A percentile compares a stretch with the other conserved stretches of the same genome.
Evolutionary conservation across 495 filamentous ascomycete genomes (phyloP).

Genomic region (Entonaema liquescens): DNA sequence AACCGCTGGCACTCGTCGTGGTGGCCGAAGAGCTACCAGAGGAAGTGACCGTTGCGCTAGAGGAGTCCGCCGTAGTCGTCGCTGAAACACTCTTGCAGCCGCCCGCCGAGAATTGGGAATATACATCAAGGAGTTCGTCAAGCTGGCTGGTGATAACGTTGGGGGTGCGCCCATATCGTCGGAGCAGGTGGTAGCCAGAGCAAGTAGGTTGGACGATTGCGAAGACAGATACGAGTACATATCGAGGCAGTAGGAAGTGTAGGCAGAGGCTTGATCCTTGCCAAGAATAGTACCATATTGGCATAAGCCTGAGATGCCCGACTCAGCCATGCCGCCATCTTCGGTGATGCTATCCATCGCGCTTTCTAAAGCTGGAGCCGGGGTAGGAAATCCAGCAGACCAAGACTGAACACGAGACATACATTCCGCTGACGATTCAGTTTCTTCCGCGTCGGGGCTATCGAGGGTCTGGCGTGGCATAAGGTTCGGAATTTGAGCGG

Average conservation of each 20-base stretch:
- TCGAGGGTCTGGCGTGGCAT: conserved; percentile 17
- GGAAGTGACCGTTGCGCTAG: not conserved
- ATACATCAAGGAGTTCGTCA: conserved; percentile 15
- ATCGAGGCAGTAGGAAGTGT: conserved; percentile 20
- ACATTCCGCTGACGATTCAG: conserved; percentile 24
- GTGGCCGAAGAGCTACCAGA: not conserved
- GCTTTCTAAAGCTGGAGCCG: conserved; percentile 9
- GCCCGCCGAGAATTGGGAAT: conserved; percentile 35
- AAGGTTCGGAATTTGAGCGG: conserved; percentile 15
- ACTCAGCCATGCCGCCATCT: not conserved
- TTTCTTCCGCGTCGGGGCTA: not conserved
- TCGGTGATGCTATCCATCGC: not conserved
- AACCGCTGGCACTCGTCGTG: not conserved
- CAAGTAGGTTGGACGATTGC: conserved; percentile 24
- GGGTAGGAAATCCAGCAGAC: conserved; percentile 15
- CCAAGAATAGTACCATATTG: not conserved
- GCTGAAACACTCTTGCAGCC: conserved; percentile 6
- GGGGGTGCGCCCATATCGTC: conserved; percentile 14
- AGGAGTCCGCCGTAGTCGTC: not conserved
- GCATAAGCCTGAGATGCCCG: conserved; percentile 19
- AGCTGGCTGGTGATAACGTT: conserved; percentile 17
- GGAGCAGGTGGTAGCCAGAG: conserved; percentile 19
- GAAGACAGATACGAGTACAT: conserved; percentile 36
- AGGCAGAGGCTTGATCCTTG: conserved; percentile 8
- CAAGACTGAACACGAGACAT: conserved; percentile 18